A percentile compares a stretch with the other conserved stretches of the same genome.
Evolutionary conservation across 2,329 filamentous ascomycete species (phyloP).

Genomic region (Ascomycota sp.): DNA sequence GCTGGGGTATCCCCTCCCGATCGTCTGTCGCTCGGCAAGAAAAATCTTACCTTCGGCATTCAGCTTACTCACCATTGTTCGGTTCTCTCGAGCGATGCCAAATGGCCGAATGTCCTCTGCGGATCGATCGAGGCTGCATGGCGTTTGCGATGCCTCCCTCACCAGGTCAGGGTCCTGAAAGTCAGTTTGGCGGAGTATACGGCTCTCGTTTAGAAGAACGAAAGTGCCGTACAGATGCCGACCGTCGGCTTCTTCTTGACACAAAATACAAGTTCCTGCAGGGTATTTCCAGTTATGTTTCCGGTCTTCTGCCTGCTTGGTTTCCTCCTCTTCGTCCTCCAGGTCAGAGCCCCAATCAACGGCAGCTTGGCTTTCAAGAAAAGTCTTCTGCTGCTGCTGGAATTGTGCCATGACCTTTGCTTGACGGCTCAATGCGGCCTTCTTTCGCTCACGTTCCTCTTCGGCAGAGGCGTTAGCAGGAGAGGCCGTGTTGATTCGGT

Average conservation of each 20-base stretch:
- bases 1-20: constrained; percentile 76
- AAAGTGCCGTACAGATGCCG: constrained; percentile 82
- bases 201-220: constrained; percentile 69
- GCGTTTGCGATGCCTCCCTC: constrained; percentile 60
- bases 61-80: constrained; percentile 54
- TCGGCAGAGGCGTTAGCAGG: constrained; percentile 50
- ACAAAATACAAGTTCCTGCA: constrained; percentile 80
- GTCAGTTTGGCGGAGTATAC: constrained; percentile 71
- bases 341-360: constrained; percentile 71
- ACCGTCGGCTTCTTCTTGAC: constrained; percentile 89
- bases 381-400: constrained; percentile 90
- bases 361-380: constrained; percentile 71
- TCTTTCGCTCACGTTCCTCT: constrained; percentile 61
- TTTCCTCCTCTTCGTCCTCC: constrained; percentile 46
- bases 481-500: constrained; percentile 63
- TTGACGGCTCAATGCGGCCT: constrained; percentile 72
- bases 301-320: constrained; percentile 37
- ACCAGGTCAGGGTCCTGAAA: constrained; percentile 66
- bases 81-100: constrained; percentile 76
- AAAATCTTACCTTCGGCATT: constrained; percentile 52
- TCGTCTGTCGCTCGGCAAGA: constrained; percentile 53
- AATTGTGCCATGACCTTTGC: constrained; percentile 95
- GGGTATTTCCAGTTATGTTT: constrained; percentile 68
- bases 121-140: constrained; percentile 64
- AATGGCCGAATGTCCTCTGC: constrained; percentile 73